A percentile compares a stretch with the other conserved stretches of the same genome.
Evolutionary conservation across 2,329 filamentous ascomycete species (phyloP).

Genomic region (Calonectria ilicicola): DNA sequence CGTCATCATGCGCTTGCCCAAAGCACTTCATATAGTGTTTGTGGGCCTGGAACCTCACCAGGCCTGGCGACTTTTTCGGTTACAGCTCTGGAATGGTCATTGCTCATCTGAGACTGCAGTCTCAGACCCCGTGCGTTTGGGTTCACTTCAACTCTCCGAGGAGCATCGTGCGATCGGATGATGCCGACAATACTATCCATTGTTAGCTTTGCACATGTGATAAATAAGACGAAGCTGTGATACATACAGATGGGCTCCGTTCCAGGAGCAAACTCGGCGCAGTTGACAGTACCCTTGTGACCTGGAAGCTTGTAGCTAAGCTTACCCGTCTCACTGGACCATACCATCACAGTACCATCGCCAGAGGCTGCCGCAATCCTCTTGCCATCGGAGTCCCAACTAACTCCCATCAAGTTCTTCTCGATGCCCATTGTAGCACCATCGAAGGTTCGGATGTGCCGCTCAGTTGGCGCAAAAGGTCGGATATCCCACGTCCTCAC

Average conservation of each 20-base stretch:
- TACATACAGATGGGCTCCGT: conserved; percentile 87
- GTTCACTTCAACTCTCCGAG: conserved; percentile 79
- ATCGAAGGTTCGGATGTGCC: conserved; percentile 89
- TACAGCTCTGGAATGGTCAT: neutral
- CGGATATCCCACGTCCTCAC: conserved; percentile 96
- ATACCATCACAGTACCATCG: conserved; percentile 90
- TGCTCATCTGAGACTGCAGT: conserved; percentile 13
- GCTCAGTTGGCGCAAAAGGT: conserved; percentile 90
- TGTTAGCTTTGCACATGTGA: conserved; percentile 46
- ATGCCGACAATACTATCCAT: conserved; percentile 82
- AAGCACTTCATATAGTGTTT: neutral
- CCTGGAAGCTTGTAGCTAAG: conserved; percentile 94
- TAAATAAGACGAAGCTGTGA: neutral
- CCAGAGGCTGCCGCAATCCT: conserved; percentile 90
- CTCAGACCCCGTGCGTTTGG: conserved; percentile 52
- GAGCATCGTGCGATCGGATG: conserved; percentile 88
- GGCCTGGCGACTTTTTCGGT: neutral
- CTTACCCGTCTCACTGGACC: conserved; percentile 90
- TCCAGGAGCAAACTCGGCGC: conserved; percentile 88
- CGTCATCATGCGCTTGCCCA: neutral
- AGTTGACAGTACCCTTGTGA: conserved; percentile 95
- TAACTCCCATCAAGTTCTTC: conserved; percentile 90
- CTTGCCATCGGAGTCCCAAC: conserved; percentile 89
- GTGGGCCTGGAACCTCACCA: conserved; percentile 14
- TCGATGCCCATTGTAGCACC: conserved; percentile 90